Conservation (phyloP, 495 filamentous ascomycete genomes). For the Aspergillus ostianus region DNA sequence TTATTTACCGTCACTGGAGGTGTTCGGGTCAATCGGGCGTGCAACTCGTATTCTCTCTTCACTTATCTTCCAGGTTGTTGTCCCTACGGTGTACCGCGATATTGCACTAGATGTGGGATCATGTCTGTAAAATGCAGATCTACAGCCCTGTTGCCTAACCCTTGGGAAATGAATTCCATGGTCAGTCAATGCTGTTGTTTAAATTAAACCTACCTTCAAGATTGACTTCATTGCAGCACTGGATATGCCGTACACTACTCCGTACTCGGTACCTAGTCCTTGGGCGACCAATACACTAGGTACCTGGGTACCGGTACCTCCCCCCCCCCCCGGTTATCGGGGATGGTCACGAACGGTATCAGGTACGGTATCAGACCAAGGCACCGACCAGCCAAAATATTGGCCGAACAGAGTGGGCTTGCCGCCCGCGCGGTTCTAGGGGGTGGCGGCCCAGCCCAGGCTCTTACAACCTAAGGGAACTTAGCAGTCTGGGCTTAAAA, state of each 20-base stretch:
- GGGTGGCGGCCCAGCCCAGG: slow-evolving; percentile 33
- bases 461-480: slow-evolving; percentile 4
- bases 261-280: neutral
- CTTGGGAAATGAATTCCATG: neutral
- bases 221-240: too few relatives aligned
- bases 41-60: neutral
- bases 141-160: too few relatives aligned
- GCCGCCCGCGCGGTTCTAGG: slow-evolving; percentile 36
- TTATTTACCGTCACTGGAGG: neutral
- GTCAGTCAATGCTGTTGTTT: neutral
- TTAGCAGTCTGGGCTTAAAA: slow-evolving; percentile 9
- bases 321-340: too few relatives aligned
- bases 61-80: too few relatives aligned
- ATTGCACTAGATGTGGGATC: too few relatives aligned
- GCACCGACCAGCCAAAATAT: slow-evolving; percentile 19
- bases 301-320: slow-evolving; percentile 7
- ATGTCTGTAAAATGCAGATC: too few relatives aligned
- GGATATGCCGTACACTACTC: too few relatives aligned
- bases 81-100: too few relatives aligned
- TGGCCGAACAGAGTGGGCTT: slow-evolving; percentile 22
- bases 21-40: slow-evolving; percentile 8
- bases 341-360: slow-evolving; percentile 13
- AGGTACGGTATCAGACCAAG: slow-evolving; percentile 20
- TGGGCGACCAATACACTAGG: neutral
- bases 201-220: too few relatives aligned